Evolutionary conservation across 2,329 filamentous ascomycete species (phyloP).

Genomic region (Microdochium nivale): DNA sequence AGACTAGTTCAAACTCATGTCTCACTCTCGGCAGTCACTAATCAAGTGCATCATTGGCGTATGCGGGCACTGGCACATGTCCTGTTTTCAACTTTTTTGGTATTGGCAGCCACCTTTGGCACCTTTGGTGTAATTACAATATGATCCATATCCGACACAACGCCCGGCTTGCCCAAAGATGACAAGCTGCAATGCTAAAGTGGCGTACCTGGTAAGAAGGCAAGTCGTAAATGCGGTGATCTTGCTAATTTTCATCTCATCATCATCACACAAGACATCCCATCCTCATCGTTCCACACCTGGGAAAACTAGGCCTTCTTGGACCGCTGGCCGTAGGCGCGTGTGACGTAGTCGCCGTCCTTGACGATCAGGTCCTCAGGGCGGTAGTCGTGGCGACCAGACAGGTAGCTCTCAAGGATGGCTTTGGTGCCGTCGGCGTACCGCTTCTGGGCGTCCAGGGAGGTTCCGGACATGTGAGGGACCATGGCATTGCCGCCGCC

Average conservation of each 20-base stretch:
- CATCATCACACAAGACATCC: constrained; percentile 5
- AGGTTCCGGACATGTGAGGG: constrained; percentile 97
- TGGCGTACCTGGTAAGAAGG: background rate
- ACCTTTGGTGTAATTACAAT: background rate
- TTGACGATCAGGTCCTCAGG: constrained; percentile 86
- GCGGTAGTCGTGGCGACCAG: constrained; percentile 78
- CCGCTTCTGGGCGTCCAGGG: constrained; percentile 92
- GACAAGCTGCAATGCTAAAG: background rate
- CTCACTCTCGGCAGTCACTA: too few relatives aligned
- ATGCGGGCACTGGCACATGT: too few relatives aligned
- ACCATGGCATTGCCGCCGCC: constrained; percentile 98
- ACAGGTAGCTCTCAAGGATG: constrained; percentile 88
- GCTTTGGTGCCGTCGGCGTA: constrained; percentile 83
- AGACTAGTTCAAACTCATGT: too few relatives aligned
- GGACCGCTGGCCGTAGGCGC: constrained; percentile 74
- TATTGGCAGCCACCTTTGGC: too few relatives aligned
- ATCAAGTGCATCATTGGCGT: too few relatives aligned
- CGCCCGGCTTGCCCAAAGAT: background rate
- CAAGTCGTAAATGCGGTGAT: background rate
- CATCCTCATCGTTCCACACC: background rate
- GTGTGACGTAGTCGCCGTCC: constrained; percentile 88
- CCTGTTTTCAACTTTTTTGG: too few relatives aligned
- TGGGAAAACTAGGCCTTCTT: constrained; percentile 25
- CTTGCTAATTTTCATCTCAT: background rate
- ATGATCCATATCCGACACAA: background rate